Percentiles rank a stretch among this genome's conserved stretches.
Evolutionary conservation across 1,284 basidiomycete species (phyloP).

Genomic region (Kwoniella shivajii): DNA sequence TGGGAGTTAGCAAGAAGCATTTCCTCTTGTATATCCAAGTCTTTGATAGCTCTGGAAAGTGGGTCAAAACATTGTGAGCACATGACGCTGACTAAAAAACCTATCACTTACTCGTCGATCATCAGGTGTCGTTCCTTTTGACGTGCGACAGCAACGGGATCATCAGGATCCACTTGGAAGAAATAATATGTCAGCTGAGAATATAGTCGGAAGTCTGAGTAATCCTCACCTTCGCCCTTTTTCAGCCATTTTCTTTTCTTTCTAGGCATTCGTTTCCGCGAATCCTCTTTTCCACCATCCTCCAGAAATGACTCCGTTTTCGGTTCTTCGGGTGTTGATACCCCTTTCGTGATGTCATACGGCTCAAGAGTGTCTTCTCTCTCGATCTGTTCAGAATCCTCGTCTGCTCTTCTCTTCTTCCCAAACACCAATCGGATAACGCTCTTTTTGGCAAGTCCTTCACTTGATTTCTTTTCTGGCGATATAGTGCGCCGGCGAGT

Average conservation of each 20-base stretch:
- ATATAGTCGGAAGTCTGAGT: neutral
- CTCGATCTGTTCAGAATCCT: neutral
- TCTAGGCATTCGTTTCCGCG: slow-evolving; percentile 10
- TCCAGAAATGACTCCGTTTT: neutral
- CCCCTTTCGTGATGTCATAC: neutral
- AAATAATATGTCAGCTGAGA: neutral
- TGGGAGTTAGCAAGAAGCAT: slow-evolving; percentile 29
- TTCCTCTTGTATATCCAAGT: slow-evolving; percentile 38
- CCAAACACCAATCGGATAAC: slow-evolving; percentile 14
- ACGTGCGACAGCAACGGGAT: slow-evolving; percentile 43
- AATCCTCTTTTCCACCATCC: neutral
- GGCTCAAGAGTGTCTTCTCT: neutral
- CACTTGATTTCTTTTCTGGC: slow-evolving; percentile 1
- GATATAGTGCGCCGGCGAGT: neutral
- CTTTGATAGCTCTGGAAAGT: slow-evolving; percentile 31
- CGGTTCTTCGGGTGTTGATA: neutral
- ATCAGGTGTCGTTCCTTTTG: slow-evolving; percentile 35
- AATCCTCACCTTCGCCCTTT: slow-evolving; percentile 47
- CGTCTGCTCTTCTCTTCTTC: slow-evolving; percentile 18
- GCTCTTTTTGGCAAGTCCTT: slow-evolving; percentile 3
- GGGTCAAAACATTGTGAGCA: neutral
- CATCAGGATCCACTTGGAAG: slow-evolving; percentile 47
- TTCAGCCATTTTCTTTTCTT: slow-evolving; percentile 42
- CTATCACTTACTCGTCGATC: slow-evolving; percentile 36
- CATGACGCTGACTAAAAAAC: neutral